phyloP scores from a whole-genome alignment of 2,329 filamentous ascomycete species.

The Aspergillus sp. region DNA sequence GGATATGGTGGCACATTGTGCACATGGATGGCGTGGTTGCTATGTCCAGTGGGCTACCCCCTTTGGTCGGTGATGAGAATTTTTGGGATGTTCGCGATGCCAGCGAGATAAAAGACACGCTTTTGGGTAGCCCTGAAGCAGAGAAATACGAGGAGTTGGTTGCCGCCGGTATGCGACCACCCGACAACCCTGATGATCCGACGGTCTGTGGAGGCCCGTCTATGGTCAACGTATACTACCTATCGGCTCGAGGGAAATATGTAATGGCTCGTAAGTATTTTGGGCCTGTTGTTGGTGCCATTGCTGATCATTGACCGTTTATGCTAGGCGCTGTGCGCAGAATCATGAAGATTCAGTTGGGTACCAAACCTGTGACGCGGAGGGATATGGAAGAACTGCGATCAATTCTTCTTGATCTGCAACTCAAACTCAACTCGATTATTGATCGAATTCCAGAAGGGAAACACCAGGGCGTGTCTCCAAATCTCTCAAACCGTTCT shows the following conservation, averaged over 20 bases:
- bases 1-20: slow-evolving; percentile 50
- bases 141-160: slow-evolving; percentile 37
- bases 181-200: slow-evolving; percentile 42
- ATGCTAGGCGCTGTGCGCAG: slow-evolving; percentile 39
- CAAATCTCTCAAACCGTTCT: slow-evolving; percentile 19
- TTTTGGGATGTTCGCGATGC: slow-evolving; percentile 48
- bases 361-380: slow-evolving; percentile 42
- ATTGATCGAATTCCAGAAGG: slow-evolving; percentile 42
- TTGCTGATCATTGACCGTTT: background rate
- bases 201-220: slow-evolving; percentile 39
- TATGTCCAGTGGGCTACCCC: slow-evolving; percentile 48
- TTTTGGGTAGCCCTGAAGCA: slow-evolving; percentile 37
- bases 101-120: slow-evolving; percentile 47
- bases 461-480: slow-evolving; percentile 18
- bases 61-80: slow-evolving; percentile 46
- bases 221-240: slow-evolving; percentile 43
- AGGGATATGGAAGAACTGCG: slow-evolving; percentile 45
- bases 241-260: slow-evolving; percentile 45
- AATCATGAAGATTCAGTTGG: slow-evolving; percentile 44
- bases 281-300: no score
- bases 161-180: slow-evolving; percentile 27
- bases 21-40: slow-evolving; percentile 50
- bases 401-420: slow-evolving; percentile 40
- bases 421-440: slow-evolving; percentile 41
- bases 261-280: slow-evolving; percentile 41